Base-by-base conservation (phyloP, 2,329 filamentous ascomycete species). In the Aspergillus aculeatinus region DNA sequence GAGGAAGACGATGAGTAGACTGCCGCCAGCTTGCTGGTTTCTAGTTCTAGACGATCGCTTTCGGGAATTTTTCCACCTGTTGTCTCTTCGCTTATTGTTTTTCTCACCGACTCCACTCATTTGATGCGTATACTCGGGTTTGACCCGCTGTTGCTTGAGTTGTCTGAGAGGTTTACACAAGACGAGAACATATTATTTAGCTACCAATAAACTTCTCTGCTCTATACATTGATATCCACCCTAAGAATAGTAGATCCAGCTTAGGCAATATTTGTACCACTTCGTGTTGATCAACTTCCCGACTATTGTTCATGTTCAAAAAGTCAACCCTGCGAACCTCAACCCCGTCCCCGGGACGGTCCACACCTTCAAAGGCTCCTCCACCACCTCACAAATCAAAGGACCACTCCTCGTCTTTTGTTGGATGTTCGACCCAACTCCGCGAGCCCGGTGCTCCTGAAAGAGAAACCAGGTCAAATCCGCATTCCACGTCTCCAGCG, bases 1-100 rank as follows among this genome's bases (percentile, higher is more conserved):
- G 79, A 80, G 29, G 87, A 88, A 61, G 87, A 67, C 19, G 62
- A 64, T 51, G 85, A 87, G 68, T 77, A 80, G 63, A 66, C 59
- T 10, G 44, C 51, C 35, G 33, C 7, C 16, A 27, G 27, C 31
- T 16, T 51, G 3, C 3, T 16, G 39, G 16, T 44, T 50, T 33
- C 47, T 14, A 14, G 54, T 19, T 48, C 55, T 31, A 50, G 35
- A 42, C 23, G 29, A 35, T 25, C 47, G 10, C 60, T 63, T 64
- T 64, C 55, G 55, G 56, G 57, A 51, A 35, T 48, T 57, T 52
- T 44, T 9, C 57, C 51, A 57, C 19, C 21, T 50, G 21, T 52
- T 31, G 48, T 58, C 29, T 56, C n/a, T 23, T 25, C 48, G 42
- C 23, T 21, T 50, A 33, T 9, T 29, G 42, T 29, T 54, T 39